Evolutionary conservation across 345 rosid genomes (phyloP).

Genomic region (Linum tenue): DNA sequence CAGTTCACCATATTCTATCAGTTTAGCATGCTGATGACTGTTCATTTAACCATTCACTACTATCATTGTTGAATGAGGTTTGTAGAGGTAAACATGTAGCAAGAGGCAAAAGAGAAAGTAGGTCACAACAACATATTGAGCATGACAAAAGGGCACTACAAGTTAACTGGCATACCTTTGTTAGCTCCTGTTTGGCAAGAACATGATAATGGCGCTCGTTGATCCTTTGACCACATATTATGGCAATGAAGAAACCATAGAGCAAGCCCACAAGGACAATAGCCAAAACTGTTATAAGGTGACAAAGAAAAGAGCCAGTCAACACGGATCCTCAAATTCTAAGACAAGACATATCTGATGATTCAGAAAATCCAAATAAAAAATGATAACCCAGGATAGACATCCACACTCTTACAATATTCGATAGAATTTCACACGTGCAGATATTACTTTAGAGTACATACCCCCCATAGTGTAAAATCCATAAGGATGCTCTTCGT

Average conservation of each 20-base stretch:
- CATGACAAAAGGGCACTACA: not conserved
- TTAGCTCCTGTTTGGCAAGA: constrained; percentile 96
- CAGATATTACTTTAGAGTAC: not conserved
- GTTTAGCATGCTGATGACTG: too few relatives aligned
- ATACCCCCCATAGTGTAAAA: constrained; percentile 95
- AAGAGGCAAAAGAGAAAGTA: not conserved
- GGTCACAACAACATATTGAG: not conserved
- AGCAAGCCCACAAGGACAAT: constrained; percentile 95
- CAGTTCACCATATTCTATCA: too few relatives aligned
- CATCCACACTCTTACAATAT: not conserved
- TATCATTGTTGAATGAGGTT: too few relatives aligned
- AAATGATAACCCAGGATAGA: not conserved
- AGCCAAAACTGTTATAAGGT: constrained; percentile 56
- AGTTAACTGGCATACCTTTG: constrained; percentile 50
- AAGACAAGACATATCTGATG: not conserved
- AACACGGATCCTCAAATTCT: not conserved
- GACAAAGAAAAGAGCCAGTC: not conserved
- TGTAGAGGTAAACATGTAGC: too few relatives aligned
- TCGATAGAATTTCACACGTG: not conserved
- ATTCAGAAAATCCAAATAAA: not conserved
- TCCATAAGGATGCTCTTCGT: constrained; percentile 96
- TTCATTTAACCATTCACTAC: too few relatives aligned
- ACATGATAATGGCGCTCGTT: constrained; percentile 94
- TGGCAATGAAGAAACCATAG: constrained; percentile 94
- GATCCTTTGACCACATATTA: constrained; percentile 97